Base-by-base conservation (phyloP, 495 filamentous ascomycete genomes). In the Geoglossum glabrum region DNA sequence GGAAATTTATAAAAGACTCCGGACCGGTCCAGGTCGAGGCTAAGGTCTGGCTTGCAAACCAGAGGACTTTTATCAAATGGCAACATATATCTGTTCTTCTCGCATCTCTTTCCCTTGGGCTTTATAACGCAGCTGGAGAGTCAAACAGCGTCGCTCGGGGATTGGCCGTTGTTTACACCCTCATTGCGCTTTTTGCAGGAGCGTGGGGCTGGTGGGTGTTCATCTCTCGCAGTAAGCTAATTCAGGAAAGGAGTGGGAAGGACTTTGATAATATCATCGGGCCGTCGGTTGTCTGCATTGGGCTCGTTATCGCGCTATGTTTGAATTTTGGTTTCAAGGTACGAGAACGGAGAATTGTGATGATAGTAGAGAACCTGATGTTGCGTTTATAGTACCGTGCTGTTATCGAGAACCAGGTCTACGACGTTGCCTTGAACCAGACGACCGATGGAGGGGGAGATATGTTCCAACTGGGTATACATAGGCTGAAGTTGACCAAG, bases 11-110 rank as follows among this genome's bases (percentile, higher is more conserved):
- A 72, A 98, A 97, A 73, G 90, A 98, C 68, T 74, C 84, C 0
- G 90, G 90, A 0, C 87, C 88, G 0, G 75, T 97, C 34, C 79
- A 85, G 55, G 87, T 98, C 40, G 92, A 98, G 69, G 86, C 86
- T 43, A 98, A 98, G 70, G 90, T 98, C 6, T 98, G 92, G 90
- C 84, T 98, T 34, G 92, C 92, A 52, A 98, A 98, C 67, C 87
- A 98, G 71, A 80, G 92, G 49, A 98, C 92, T 0, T 98, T 95
- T 64, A 80, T 98, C 67, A 95, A 95, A 67, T 98, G 92, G 92
- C 84, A 95, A 68, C 89, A 97, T 65, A 85, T 97, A 61, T 83
- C 79, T 56, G 76, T 98, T 26, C 74, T 97, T 28, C 79, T 97
- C 8, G 88, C 87, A 10, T 80, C 79, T 26, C 68, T 98, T 30